Percentiles rank a stretch among this genome's conserved stretches.
phyloP scores from a whole-genome alignment of 441 rosid genomes.

The Omphalea diandra region DNA sequence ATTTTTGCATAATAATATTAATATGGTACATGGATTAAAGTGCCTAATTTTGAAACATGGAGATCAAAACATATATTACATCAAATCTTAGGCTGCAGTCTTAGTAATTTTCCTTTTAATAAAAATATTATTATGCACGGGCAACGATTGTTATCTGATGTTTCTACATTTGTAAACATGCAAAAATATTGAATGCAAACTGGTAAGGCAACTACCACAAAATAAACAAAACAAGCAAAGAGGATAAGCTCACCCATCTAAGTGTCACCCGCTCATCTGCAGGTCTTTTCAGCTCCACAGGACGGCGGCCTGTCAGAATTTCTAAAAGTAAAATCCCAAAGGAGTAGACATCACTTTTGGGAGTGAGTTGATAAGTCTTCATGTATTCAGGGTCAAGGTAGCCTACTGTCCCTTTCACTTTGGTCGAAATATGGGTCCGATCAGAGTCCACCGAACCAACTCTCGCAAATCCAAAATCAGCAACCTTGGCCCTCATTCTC shows the following conservation, averaged over 20 bases:
- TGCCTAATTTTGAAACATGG: too few relatives aligned
- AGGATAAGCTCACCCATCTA: constrained; percentile 69
- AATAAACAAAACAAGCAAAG: background rate
- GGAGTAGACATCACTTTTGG: constrained; percentile 88
- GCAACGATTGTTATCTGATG: background rate
- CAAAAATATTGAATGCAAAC: background rate
- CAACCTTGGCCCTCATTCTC: constrained; percentile 91
- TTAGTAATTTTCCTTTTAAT: background rate
- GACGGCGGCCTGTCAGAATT: constrained; percentile 89
- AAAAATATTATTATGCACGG: background rate
- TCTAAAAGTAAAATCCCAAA: constrained; percentile 88
- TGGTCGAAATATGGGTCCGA: constrained; percentile 73
- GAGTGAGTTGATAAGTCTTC: constrained; percentile 85
- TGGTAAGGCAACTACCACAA: background rate
- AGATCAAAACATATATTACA: too few relatives aligned
- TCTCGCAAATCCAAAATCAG: constrained; percentile 94
- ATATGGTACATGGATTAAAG: too few relatives aligned
- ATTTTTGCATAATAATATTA: too few relatives aligned
- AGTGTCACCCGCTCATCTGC: constrained; percentile 67
- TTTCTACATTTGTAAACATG: background rate
- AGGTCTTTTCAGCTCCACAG: constrained; percentile 65
- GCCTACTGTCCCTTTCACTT: constrained; percentile 94
- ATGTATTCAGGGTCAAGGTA: constrained; percentile 97
- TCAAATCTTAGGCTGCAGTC: too few relatives aligned
- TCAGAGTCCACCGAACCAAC: constrained; percentile 64